Evolutionary conservation across 225 moss, liverwort and hornwort species (phyloP).

Genomic region (Physcomitrium patens): DNA sequence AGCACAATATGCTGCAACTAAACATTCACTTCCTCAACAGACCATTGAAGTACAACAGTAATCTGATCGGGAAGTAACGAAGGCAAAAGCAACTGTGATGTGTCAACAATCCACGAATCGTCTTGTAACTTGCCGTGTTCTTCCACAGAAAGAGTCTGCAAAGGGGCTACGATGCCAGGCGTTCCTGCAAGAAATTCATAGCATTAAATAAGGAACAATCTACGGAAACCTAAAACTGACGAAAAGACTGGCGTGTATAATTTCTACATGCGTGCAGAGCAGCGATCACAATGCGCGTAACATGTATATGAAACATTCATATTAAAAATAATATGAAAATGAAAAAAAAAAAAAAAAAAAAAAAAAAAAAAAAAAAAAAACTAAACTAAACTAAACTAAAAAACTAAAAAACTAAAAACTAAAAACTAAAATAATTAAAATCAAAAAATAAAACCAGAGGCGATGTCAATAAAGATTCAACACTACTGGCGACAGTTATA

Average conservation of each 20-base stretch:
- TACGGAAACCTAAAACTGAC: conserved; percentile 10
- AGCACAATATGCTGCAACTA: conserved; percentile 60
- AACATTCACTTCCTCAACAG: conserved; percentile 56
- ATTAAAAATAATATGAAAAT: no score
- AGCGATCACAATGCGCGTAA: background rate
- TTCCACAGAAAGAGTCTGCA: conserved; percentile 45
- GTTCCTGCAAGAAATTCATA: conserved; percentile 50
- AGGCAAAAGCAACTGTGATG: conserved; percentile 30
- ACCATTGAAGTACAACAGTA: conserved; percentile 60
- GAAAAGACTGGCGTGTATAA: background rate
- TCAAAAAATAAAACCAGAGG: no score
- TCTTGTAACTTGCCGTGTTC: conserved; percentile 31
- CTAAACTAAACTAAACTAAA: no score
- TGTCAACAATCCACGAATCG: conserved; percentile 37
- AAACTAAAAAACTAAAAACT: no score
- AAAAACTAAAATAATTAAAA: no score
- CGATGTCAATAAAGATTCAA: background rate
- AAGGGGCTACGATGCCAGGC: conserved; percentile 58
- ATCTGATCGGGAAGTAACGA: conserved; percentile 59
- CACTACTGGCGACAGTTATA: background rate
- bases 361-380: no score
- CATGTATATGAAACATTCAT: background rate
- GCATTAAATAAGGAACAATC: conserved; percentile 10
- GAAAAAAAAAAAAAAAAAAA: no score
- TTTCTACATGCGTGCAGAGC: background rate